Conservation (phyloP, 2,329 filamentous ascomycete species). For the Aspergillus sojae region DNA sequence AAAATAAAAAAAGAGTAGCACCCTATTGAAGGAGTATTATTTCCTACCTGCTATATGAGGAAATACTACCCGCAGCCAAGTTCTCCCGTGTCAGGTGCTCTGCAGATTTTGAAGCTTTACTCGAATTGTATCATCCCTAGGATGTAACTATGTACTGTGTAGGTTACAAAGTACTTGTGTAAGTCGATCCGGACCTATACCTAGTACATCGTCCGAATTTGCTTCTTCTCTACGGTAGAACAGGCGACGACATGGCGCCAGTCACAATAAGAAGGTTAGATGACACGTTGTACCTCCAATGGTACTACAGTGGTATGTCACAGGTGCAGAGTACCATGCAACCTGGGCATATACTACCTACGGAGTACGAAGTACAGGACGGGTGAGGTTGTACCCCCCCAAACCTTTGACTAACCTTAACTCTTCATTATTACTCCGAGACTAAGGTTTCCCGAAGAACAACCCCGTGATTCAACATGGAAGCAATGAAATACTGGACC, state of each 20-base stretch:
- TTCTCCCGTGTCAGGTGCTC: conserved; percentile 1
- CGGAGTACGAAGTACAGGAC: neutral
- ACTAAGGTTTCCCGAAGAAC: neutral
- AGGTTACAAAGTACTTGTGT: neutral
- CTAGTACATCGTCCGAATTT: neutral
- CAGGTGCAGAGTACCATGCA: neutral
- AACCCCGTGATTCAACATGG: neutral
- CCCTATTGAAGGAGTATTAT: neutral
- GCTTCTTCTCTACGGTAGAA: neutral
- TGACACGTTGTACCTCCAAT: neutral
- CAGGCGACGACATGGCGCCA: neutral
- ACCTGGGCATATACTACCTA: neutral
- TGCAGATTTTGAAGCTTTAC: conserved; percentile 1
- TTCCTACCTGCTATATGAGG: conserved; percentile 3
- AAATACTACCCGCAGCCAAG: conserved; percentile 5
- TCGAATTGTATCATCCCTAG: neutral
- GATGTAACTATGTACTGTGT: neutral
- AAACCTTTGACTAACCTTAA: neutral
- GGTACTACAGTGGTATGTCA: neutral
- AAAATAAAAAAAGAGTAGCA: neutral
- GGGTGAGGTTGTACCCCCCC: neutral
- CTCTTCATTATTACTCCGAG: neutral
- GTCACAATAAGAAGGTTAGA: neutral
- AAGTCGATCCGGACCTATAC: neutral
- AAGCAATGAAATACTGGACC: neutral